Evolutionary conservation across 768 basidiomycete species (phyloP).

Genomic region (Serendipita sp.): DNA sequence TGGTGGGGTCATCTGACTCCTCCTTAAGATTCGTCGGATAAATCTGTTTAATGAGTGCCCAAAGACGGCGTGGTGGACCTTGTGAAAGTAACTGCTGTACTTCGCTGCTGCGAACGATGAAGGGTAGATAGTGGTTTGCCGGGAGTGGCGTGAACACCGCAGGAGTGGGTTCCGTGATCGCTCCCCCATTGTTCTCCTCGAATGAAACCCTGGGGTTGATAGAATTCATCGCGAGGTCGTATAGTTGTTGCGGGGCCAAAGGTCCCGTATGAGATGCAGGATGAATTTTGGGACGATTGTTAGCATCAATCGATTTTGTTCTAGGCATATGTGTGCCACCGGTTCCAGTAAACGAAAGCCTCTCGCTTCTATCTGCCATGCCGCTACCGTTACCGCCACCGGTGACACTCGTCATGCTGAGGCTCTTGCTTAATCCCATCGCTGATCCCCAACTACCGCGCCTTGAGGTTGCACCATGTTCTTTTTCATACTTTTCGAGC

Average conservation of each 20-base stretch:
- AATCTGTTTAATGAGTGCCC: conserved; percentile 59
- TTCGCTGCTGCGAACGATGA: conserved; percentile 66
- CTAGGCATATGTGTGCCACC: neutral
- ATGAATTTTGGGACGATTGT: neutral
- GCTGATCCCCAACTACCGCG: conserved; percentile 2
- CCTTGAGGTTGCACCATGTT: neutral
- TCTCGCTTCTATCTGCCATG: neutral
- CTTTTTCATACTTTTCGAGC: conserved; percentile 1
- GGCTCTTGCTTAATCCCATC: neutral
- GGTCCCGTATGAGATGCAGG: conserved; percentile 11
- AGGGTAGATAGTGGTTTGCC: conserved; percentile 66
- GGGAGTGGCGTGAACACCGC: conserved; percentile 61
- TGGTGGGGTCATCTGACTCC: conserved; percentile 32
- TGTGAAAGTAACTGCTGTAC: conserved; percentile 48
- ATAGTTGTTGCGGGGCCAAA: conserved; percentile 54
- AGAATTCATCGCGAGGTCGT: conserved; percentile 39
- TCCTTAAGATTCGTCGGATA: conserved; percentile 14
- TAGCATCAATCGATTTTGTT: neutral
- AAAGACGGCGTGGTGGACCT: conserved; percentile 51
- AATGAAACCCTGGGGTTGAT: conserved; percentile 8
- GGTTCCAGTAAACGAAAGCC: neutral
- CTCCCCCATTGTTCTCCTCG: neutral
- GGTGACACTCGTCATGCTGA: neutral
- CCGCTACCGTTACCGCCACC: neutral
- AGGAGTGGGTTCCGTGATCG: conserved; percentile 18